These are phyloP conservation scores for Groenewaldozyma salmanticensis DNA, from an alignment of 805 yeast genomes.

Conservation along the genomic window DNA sequence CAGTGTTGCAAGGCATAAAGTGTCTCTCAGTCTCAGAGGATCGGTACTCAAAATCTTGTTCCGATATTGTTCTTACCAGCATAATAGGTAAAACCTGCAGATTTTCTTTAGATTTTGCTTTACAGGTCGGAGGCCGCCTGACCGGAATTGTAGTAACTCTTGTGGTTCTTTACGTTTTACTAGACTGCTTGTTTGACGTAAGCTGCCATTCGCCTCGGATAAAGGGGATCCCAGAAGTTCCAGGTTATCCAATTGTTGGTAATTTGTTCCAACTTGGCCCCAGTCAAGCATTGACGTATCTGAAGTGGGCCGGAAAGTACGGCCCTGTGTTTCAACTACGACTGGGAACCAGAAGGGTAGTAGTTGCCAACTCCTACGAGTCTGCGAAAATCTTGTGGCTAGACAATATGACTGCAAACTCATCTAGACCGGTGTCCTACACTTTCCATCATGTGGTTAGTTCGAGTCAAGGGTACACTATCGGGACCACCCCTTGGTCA, in stretches of 20 bases:
- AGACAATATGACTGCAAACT: constrained; percentile 39
- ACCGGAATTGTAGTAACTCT: no score
- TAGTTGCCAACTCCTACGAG: constrained; percentile 58
- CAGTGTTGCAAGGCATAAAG: no score
- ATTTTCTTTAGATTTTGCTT: no score
- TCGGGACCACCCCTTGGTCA: constrained; percentile 36
- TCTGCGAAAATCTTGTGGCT: constrained; percentile 48
- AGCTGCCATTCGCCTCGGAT: constrained; percentile 12
- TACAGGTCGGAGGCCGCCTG: no score
- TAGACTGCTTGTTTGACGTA: background rate
- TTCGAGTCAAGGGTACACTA: constrained; percentile 35
- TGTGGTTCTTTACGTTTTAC: background rate
- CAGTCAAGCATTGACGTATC: constrained; percentile 43
- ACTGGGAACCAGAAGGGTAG: constrained; percentile 45
- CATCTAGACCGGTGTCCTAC: constrained; percentile 56
- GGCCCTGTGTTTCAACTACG: constrained; percentile 49
- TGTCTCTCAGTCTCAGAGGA: no score
- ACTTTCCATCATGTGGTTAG: constrained; percentile 57
- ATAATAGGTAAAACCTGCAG: no score
- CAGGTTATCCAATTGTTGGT: constrained; percentile 45
- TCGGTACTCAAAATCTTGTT: no score
- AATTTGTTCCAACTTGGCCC: constrained; percentile 34
- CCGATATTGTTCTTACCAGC: no score
- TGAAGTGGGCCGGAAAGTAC: constrained; percentile 35
- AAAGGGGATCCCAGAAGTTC: constrained; percentile 31